Evolutionary conservation across 2,329 filamentous ascomycete genomes (phyloP).

Genomic region (Lachnellula suecica): DNA sequence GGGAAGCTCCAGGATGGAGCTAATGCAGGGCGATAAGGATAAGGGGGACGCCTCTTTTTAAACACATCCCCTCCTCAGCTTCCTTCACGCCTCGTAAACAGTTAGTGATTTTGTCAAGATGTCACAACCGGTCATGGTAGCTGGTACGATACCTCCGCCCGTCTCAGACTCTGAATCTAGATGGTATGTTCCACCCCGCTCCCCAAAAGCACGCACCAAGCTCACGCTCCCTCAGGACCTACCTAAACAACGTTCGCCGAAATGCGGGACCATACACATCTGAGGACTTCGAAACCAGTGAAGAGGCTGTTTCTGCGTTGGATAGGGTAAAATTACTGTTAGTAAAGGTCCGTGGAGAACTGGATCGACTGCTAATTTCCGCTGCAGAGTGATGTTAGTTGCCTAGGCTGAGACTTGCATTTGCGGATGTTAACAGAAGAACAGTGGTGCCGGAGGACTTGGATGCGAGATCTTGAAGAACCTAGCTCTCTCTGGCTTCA

Average conservation of each 20-base stretch:
- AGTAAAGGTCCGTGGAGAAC: slow-evolving; percentile 15
- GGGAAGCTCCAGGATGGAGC: background rate
- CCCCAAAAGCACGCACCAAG: background rate
- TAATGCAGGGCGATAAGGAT: slow-evolving; percentile 22
- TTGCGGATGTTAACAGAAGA: slow-evolving; percentile 18
- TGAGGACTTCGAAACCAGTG: slow-evolving; percentile 46
- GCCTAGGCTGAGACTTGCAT: slow-evolving; percentile 7
- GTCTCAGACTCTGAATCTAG: slow-evolving; percentile 5
- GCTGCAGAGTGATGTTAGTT: slow-evolving; percentile 32
- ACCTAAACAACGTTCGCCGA: slow-evolving; percentile 78
- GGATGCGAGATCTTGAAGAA: slow-evolving; percentile 98
- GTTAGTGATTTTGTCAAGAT: slow-evolving; percentile 11
- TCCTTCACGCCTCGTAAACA: background rate
- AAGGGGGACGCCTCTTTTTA: background rate
- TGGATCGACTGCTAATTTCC: slow-evolving; percentile 22
- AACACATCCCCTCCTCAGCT: background rate
- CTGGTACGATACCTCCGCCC: slow-evolving; percentile 11
- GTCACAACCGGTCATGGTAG: slow-evolving; percentile 29
- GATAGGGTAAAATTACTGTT: slow-evolving; percentile 75
- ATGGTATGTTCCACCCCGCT: slow-evolving; percentile 21
- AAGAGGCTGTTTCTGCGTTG: slow-evolving; percentile 54
- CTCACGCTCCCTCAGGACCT: slow-evolving; percentile 57
- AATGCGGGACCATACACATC: slow-evolving; percentile 81
- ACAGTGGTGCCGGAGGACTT: slow-evolving; percentile 85
- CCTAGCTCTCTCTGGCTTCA: slow-evolving; percentile 91